phyloP scores from a whole-genome alignment of 257 asterid genomes.

The Ocimum tenuiflorum region DNA sequence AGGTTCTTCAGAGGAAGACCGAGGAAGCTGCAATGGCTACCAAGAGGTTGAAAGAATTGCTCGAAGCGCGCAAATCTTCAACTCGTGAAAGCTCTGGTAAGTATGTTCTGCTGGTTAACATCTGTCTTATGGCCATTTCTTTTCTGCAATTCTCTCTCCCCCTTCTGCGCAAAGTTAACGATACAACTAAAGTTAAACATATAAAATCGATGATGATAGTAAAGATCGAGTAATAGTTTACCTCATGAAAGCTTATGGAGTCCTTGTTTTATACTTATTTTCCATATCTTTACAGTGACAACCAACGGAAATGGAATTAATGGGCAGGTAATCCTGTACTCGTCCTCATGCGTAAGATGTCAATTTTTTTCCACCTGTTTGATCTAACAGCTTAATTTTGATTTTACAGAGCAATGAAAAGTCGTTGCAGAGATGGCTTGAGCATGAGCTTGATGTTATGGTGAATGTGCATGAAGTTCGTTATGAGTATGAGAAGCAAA shows the following conservation, averaged over 20 bases:
- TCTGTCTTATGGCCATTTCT: not conserved
- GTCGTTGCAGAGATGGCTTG: slow-evolving; percentile 88
- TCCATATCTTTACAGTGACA: slow-evolving; percentile 43
- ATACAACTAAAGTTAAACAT: not conserved
- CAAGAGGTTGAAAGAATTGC: slow-evolving; percentile 90
- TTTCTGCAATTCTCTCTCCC: not conserved
- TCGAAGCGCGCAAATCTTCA: slow-evolving; percentile 91
- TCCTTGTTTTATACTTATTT: slow-evolving; percentile 15
- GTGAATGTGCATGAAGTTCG: slow-evolving; percentile 99
- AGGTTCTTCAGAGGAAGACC: slow-evolving; percentile 99
- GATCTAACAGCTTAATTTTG: slow-evolving; percentile 5
- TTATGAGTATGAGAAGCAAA: slow-evolving; percentile 94
- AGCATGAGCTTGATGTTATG: slow-evolving; percentile 95
- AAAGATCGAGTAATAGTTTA: not conserved
- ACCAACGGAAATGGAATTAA: slow-evolving; percentile 68
- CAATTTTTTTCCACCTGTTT: slow-evolving; percentile 7
- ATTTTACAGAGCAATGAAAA: slow-evolving; percentile 70
- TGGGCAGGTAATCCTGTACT: slow-evolving; percentile 53
- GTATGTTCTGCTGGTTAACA: slow-evolving; percentile 10
- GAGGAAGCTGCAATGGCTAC: slow-evolving; percentile 99
- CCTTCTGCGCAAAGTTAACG: not conserved
- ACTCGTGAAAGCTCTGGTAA: slow-evolving; percentile 81
- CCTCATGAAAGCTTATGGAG: not conserved
- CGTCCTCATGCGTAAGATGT: slow-evolving; percentile 5
- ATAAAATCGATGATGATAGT: not conserved